Base-by-base conservation (phyloP, 164 flowering plant species). In the Tetrastigma voinierianum region DNA sequence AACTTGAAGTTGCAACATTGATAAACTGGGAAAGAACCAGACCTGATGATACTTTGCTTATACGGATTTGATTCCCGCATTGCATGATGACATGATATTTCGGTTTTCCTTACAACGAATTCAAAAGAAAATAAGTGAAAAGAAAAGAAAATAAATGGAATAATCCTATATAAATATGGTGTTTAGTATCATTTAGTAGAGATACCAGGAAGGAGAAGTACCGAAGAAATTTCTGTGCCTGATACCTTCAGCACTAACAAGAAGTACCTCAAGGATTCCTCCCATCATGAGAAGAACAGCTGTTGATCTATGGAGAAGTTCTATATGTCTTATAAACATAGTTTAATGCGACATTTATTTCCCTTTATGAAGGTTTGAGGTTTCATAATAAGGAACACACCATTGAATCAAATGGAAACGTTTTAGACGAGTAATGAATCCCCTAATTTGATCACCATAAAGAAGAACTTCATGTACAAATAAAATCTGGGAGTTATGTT, bases 261-360 rank as follows among this genome's bases (percentile, higher is more conserved):
- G 83, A 78, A 93, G 78, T 3, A 90, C 90, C 83, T 93, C 96
- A 54, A 93, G 85, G 21, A 73, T 67, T 67, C 92, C 91, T 64
- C 68, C 83, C 68, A 74, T 78, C 88, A 84, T 85, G 47, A 49
- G 66, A 49, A 40, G 7, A 43, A 7, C 8, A 3, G 40, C 40
- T 62, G 52, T 16, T 11, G 14, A 2, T 21, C 24, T n/a, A 49
- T 62, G 10, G 45, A 58, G 40, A 40, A 3, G 40, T 44, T 12
- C n/a, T 40, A 44, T 11, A 44, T 2, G 15, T 2, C 11, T 62
- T 9, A 44, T 32, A 11, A 44, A 51, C 49, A 17, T 65, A 17
- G 14, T 43, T 65, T 15, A 65, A 44, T 43, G 25, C 17, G 19
- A 55, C 51, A 65, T 3, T 53, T 32, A 32, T 32, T 32, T 32